phyloP scores from a whole-genome alignment of 2,329 filamentous ascomycete genomes.

The Claviceps quebecensis region DNA sequence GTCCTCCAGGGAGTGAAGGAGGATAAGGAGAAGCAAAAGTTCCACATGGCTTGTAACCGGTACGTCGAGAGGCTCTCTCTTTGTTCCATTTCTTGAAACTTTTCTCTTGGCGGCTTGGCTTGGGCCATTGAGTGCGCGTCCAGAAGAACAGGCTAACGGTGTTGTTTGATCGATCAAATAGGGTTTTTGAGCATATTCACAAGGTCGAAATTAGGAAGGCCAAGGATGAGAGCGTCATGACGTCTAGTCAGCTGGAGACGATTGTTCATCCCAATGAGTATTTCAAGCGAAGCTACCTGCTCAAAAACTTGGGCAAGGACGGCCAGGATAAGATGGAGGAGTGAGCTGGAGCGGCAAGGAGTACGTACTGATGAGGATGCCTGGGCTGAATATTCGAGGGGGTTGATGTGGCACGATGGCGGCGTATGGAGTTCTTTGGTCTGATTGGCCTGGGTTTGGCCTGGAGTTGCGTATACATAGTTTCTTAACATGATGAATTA shows the following conservation, averaged over 20 bases:
- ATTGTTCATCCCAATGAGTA: slow-evolving; percentile 97
- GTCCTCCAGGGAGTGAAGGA: slow-evolving; percentile 72
- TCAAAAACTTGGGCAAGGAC: slow-evolving; percentile 60
- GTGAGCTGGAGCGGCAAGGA: slow-evolving; percentile 16
- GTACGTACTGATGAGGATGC: too few relatives aligned
- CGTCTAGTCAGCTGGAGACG: slow-evolving; percentile 68
- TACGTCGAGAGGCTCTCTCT: slow-evolving; percentile 21
- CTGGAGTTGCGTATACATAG: too few relatives aligned
- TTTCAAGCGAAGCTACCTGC: slow-evolving; percentile 83
- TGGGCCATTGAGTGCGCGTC: too few relatives aligned
- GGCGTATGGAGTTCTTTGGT: not conserved
- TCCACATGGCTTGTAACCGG: slow-evolving; percentile 91
- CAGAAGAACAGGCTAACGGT: too few relatives aligned
- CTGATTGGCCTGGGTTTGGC: not conserved
- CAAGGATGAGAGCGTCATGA: slow-evolving; percentile 61
- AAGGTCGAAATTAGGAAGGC: slow-evolving; percentile 64
- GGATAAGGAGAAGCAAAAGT: slow-evolving; percentile 78
- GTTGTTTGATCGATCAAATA: slow-evolving; percentile 13
- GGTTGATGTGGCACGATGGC: not conserved
- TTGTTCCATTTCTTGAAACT: not conserved
- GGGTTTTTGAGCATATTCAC: slow-evolving; percentile 80
- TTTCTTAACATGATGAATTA: too few relatives aligned
- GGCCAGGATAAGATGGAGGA: slow-evolving; percentile 44
- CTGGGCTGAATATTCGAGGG: not conserved
- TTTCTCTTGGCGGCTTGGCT: too few relatives aligned